These are phyloP conservation scores for Coriolopsis trogii DNA, from an alignment of 1,284 basidiomycete species.

Conservation along the genomic window DNA sequence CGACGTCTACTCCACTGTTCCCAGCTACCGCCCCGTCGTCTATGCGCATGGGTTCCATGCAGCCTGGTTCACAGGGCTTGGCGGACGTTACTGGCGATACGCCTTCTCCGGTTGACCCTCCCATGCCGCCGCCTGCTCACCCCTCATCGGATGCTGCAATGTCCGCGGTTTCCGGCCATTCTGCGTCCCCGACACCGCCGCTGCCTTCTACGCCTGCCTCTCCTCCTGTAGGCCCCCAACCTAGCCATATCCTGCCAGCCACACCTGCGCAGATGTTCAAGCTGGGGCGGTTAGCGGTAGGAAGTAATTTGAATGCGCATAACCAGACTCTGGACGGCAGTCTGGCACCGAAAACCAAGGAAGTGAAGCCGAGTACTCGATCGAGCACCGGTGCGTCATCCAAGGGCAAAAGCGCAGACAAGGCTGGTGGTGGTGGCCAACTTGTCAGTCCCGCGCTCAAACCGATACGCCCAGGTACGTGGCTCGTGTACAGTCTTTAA, in stretches of 20 bases:
- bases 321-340: constrained; percentile 20
- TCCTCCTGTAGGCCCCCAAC: constrained; percentile 21
- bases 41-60: constrained; percentile 23
- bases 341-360: constrained; percentile 9
- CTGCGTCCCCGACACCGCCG: constrained; percentile 19
- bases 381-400: constrained; percentile 28
- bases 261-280: constrained; percentile 91
- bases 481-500: neutral
- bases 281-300: constrained; percentile 62
- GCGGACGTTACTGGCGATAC: constrained; percentile 53
- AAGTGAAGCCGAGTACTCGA: constrained; percentile 34
- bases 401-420: constrained; percentile 20
- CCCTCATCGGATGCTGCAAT: constrained; percentile 40
- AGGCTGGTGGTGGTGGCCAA: constrained; percentile 28
- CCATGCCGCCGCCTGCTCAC: constrained; percentile 79
- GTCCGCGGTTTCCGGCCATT: constrained; percentile 4
- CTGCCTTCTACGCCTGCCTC: constrained; percentile 24
- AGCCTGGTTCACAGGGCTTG: constrained; percentile 43
- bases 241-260: constrained; percentile 62
- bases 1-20: constrained; percentile 65
- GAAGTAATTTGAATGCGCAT: constrained; percentile 44
- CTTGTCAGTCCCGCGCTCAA: constrained; percentile 58
- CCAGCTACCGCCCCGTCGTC: constrained; percentile 37
- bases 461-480: constrained; percentile 68
- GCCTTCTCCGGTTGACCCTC: constrained; percentile 78